These are phyloP conservation scores for Tolypocladium amazonense DNA, from an alignment of 2,329 filamentous ascomycete genomes.

Conservation along the genomic window DNA sequence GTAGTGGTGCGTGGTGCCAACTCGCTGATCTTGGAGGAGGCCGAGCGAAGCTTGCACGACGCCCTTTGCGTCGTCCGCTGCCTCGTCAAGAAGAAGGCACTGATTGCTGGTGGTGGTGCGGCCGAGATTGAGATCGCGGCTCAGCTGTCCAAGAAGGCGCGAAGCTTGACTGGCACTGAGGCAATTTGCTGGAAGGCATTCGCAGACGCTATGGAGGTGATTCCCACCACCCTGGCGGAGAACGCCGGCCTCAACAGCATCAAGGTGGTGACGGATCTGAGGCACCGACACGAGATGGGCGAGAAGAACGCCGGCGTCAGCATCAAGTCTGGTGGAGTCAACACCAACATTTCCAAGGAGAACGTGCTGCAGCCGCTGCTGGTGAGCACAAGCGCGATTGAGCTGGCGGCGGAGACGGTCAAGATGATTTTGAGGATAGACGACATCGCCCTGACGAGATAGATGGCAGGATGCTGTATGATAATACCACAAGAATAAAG, in stretches of 20 bases:
- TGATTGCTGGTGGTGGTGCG: slow-evolving; percentile 92
- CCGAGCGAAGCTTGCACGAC: slow-evolving; percentile 92
- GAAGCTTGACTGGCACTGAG: slow-evolving; percentile 80
- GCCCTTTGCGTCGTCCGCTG: slow-evolving; percentile 96
- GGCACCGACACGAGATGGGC: slow-evolving; percentile 88
- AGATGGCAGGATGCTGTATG: slow-evolving; percentile 22
- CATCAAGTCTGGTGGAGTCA: slow-evolving; percentile 95
- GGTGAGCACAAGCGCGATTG: slow-evolving; percentile 94
- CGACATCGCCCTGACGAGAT: slow-evolving; percentile 54
- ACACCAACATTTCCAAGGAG: slow-evolving; percentile 92
- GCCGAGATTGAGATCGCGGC: slow-evolving; percentile 95
- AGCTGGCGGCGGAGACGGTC: slow-evolving; percentile 94
- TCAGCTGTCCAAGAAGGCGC: slow-evolving; percentile 69
- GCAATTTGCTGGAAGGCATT: slow-evolving; percentile 99
- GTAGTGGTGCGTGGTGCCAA: slow-evolving; percentile 94
- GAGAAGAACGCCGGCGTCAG: slow-evolving; percentile 95
- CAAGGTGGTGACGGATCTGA: slow-evolving; percentile 93
- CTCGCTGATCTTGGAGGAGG: slow-evolving; percentile 87
- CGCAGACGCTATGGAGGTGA: slow-evolving; percentile 92
- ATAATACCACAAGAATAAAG: slow-evolving; percentile 20
- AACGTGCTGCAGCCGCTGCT: slow-evolving; percentile 93
- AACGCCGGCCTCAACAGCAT: slow-evolving; percentile 97
- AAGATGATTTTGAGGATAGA: slow-evolving; percentile 78
- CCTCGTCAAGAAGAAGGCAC: slow-evolving; percentile 98
- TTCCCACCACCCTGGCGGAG: slow-evolving; percentile 92